Base-by-base conservation (phyloP, 176 grass and related monocot species). In the Rhynchospora breviuscula region DNA sequence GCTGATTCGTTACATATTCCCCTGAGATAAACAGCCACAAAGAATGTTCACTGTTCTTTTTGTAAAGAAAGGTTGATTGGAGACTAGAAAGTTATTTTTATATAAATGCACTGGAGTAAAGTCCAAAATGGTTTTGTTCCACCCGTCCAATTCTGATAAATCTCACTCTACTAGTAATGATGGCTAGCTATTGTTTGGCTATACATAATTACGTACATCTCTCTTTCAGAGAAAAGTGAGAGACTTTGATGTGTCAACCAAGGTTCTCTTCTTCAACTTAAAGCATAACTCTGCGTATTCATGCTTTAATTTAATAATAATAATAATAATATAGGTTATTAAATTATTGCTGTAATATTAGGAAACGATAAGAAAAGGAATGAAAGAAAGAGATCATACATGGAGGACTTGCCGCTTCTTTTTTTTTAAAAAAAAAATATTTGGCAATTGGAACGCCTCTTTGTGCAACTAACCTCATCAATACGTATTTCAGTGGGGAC, bases 231-330 rank as follows among this genome's bases (percentile, higher is more conserved):
- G 71, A 53, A 31, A 54, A 8, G n/a, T 40, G 18, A 60, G 25
- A 43, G 76, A 81, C 19, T 63, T 22, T 81, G 57, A 81, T 81
- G 59, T 81, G 78, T 63, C 78, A 63, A 81, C 78, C 58, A 81
- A 81, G 58, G 12, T 46, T 12, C 33, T 25, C 18, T 22, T 62
- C 59, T 62, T 23, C 59, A 62, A 62, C 19, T 23, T 22, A 4
- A n/a, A 62, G 18, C 59, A 62, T 62, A 62, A 62, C n/a, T 62
- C 2, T 70, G 35, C 23, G 21, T 25, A 75, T 52, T 3, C 9
- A 52, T 51, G 46, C 71, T 51, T 75, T 21, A 17, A 14, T 29
- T 29, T 29, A 29, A 29, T 29, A 29, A 29, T 29, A 29, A 29
- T 29, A 29, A 29, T 29, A 29, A 29, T 29, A 29, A 29, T 29